A percentile compares a stretch with the other conserved stretches of the same genome.
phyloP scores from a whole-genome alignment of 2,329 filamentous ascomycete species.

The Aspergillus neotritici region DNA sequence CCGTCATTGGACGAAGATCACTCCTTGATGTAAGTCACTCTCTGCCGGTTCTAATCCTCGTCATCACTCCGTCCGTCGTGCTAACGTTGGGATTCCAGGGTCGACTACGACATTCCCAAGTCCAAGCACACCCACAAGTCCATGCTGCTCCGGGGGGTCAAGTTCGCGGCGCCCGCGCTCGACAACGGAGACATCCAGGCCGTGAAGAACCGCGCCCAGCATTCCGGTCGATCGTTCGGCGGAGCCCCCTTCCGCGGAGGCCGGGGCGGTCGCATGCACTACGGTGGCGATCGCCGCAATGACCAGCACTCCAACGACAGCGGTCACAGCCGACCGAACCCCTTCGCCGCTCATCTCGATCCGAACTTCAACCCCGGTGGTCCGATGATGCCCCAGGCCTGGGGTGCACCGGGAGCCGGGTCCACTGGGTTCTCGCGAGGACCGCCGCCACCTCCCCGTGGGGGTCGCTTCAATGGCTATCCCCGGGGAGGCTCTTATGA shows the following conservation, averaged over 20 bases:
- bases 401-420: constrained; percentile 28
- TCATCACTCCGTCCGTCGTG: neutral
- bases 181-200: constrained; percentile 70
- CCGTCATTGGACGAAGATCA: constrained; percentile 77
- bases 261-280: constrained; percentile 51
- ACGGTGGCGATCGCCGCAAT: constrained; percentile 31
- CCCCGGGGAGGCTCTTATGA: constrained; percentile 18
- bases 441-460: constrained; percentile 36
- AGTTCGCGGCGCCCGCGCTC: constrained; percentile 65
- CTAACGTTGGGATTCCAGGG: constrained; percentile 49
- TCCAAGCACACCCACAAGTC: constrained; percentile 76
- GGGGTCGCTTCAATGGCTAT: constrained; percentile 21
- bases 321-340: constrained; percentile 34
- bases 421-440: constrained; percentile 30
- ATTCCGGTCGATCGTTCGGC: constrained; percentile 63
- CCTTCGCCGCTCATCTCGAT: constrained; percentile 45
- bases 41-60: neutral
- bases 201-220: constrained; percentile 60
- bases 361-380: constrained; percentile 35
- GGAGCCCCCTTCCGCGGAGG: constrained; percentile 57
- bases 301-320: constrained; percentile 31
- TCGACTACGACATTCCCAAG: constrained; percentile 77
- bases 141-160: constrained; percentile 81
- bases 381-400: constrained; percentile 31
- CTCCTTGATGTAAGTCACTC: constrained; percentile 65